Evolutionary conservation across 331 rosid species (phyloP).

Genomic region (Rhamnella rubrinervis): DNA sequence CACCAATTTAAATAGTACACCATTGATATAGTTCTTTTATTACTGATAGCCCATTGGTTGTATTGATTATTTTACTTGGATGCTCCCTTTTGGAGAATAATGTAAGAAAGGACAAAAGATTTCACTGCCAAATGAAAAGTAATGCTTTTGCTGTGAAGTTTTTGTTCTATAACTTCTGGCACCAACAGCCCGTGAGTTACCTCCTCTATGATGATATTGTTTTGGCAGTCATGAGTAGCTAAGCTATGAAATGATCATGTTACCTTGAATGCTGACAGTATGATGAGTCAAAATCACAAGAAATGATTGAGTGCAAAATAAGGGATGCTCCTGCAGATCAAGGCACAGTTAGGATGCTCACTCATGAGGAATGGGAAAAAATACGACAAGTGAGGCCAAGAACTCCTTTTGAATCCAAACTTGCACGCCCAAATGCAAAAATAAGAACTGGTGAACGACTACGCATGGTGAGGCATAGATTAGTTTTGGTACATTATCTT

Average conservation of each 20-base stretch:
- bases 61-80: neutral
- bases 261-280: constrained; percentile 38
- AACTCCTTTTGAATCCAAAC: constrained; percentile 86
- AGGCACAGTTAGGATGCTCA: constrained; percentile 82
- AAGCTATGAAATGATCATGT: neutral
- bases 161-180: neutral
- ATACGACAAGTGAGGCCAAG: constrained; percentile 74
- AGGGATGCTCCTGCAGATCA: constrained; percentile 68
- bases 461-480: constrained; percentile 37
- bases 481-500: neutral
- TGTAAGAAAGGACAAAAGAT: neutral
- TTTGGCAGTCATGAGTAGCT: neutral
- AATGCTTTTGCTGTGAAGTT: neutral
- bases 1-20: too few species aligned
- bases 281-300: constrained; percentile 78
- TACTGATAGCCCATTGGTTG: neutral
- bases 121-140: neutral
- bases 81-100: too few species aligned
- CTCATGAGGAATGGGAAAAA: constrained; percentile 83
- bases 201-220: neutral
- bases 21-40: neutral
- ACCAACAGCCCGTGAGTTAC: neutral
- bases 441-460: constrained; percentile 75
- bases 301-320: constrained; percentile 71
- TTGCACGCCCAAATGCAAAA: constrained; percentile 78